Evolutionary conservation across 2,329 filamentous ascomycete genomes (phyloP).

Genomic region (Akanthomyces dipterigenus): DNA sequence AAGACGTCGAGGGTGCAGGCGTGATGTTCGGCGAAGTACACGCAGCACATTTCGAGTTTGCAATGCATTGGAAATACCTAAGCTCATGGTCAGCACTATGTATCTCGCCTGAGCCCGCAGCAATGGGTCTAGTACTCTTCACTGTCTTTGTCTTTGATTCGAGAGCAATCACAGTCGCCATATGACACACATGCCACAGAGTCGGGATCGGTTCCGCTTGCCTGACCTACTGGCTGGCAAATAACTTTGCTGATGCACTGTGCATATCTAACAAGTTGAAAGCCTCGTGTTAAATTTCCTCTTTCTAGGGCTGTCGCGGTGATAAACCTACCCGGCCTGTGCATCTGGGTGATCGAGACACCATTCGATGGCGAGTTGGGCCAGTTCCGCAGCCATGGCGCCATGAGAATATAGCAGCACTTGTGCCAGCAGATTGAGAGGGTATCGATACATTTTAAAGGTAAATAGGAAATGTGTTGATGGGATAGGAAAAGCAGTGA

Average conservation of each 20-base stretch:
- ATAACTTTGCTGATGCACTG: slow-evolving; percentile 1
- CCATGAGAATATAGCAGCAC: background rate
- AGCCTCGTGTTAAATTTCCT: background rate
- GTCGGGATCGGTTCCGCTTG: background rate
- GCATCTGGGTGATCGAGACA: slow-evolving; percentile 6
- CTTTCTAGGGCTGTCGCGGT: background rate
- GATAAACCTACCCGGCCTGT: background rate
- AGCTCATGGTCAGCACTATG: background rate
- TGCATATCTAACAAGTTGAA: background rate
- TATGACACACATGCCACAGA: slow-evolving; percentile 17
- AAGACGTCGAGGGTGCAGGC: background rate
- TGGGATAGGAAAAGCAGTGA: background rate
- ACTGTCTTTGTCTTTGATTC: slow-evolving; percentile 22
- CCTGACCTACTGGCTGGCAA: background rate
- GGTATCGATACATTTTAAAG: slow-evolving; percentile 1
- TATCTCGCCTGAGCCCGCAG: background rate
- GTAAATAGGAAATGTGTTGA: background rate
- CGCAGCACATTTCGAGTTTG: slow-evolving; percentile 6
- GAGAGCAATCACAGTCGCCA: slow-evolving; percentile 23
- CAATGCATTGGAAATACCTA: slow-evolving; percentile 12
- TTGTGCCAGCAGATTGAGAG: background rate
- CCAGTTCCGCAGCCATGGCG: background rate
- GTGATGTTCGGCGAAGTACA: background rate
- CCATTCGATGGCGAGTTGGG: slow-evolving; percentile 6
- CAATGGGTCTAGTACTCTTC: slow-evolving; percentile 17